Percentiles rank a stretch among this genome's conserved stretches.
Conservation (phyloP, 176 grass and related monocot genomes). For the Phoenix roebelenii region DNA sequence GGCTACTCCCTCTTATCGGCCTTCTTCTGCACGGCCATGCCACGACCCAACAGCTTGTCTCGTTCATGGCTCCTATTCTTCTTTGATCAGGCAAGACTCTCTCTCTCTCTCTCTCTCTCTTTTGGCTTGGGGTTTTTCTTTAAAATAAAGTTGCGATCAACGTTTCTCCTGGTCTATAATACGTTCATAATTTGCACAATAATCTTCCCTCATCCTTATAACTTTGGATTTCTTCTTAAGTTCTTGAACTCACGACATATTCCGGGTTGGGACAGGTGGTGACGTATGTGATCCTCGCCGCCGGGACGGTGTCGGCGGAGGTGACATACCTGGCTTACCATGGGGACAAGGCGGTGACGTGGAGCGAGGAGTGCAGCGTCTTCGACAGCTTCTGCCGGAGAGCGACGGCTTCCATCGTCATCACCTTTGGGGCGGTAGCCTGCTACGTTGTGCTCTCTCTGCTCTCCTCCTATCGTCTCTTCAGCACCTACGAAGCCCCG, state of each 20-base stretch:
- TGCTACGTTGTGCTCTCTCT: conserved; percentile 85
- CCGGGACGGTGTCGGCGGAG: conserved; percentile 61
- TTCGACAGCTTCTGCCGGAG: conserved; percentile 64
- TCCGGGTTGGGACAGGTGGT: conserved; percentile 32
- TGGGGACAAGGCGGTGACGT: conserved; percentile 76
- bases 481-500: conserved; percentile 73
- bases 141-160: no score
- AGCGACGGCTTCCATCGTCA: conserved; percentile 56
- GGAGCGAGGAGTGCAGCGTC: conserved; percentile 74
- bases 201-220: neutral
- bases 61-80: conserved; percentile 74
- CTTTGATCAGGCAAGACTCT: conserved; percentile 56
- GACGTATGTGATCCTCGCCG: conserved; percentile 73
- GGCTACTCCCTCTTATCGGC: conserved; percentile 62
- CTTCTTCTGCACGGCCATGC: conserved; percentile 64
- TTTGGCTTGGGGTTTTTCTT: no score
- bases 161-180: no score
- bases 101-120: neutral
- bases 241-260: no score
- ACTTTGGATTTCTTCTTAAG: neutral
- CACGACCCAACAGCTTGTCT: conserved; percentile 36
- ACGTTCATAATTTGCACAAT: neutral
- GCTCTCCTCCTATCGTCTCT: conserved; percentile 84
- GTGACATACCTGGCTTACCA: conserved; percentile 83
- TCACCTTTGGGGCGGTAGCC: conserved; percentile 63